Conservation (phyloP, 2,329 filamentous ascomycete species). For the Gnomoniopsis sp. region DNA sequence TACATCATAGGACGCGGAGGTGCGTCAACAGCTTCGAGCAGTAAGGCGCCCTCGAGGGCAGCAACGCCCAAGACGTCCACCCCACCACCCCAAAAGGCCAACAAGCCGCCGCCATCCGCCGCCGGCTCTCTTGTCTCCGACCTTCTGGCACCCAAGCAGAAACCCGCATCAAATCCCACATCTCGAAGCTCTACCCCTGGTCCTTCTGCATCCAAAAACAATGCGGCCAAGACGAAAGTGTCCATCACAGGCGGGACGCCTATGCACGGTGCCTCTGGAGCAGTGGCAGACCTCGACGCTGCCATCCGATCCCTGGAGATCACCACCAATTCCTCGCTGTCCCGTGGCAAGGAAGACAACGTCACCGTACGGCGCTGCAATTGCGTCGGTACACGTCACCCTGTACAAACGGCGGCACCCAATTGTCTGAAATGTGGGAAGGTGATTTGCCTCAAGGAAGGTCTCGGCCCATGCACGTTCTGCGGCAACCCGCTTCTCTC, state of each 20-base stretch:
- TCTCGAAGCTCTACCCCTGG: slow-evolving; percentile 51
- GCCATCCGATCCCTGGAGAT: slow-evolving; percentile 88
- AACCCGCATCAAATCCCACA: slow-evolving; percentile 49
- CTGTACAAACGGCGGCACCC: slow-evolving; percentile 83
- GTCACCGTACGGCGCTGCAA: slow-evolving; percentile 68
- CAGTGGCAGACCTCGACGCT: slow-evolving; percentile 67
- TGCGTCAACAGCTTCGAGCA: slow-evolving; percentile 36
- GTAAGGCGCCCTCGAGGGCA: slow-evolving; percentile 35
- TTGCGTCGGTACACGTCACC: slow-evolving; percentile 84
- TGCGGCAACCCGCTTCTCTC: slow-evolving; percentile 74
- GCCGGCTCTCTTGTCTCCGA: slow-evolving; percentile 82
- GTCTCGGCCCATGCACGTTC: slow-evolving; percentile 89
- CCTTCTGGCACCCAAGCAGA: slow-evolving; percentile 48
- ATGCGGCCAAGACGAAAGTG: slow-evolving; percentile 57
- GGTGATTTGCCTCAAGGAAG: slow-evolving; percentile 91
- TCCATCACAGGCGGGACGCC: slow-evolving; percentile 72
- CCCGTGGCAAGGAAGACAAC: slow-evolving; percentile 35
- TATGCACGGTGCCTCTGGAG: slow-evolving; percentile 77
- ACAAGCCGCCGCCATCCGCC: slow-evolving; percentile 62
- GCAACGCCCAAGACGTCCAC: slow-evolving; percentile 51
- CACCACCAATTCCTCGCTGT: slow-evolving; percentile 77
- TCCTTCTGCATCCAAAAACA: slow-evolving; percentile 45
- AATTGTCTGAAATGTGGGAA: slow-evolving; percentile 94
- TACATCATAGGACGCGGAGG: slow-evolving; percentile 60
- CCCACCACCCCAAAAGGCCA: slow-evolving; percentile 32